Evolutionary conservation across 441 rosid species (phyloP), one percentile per base, ranked within the genome.

Genomic region (Gossypium lobatum): DNA sequence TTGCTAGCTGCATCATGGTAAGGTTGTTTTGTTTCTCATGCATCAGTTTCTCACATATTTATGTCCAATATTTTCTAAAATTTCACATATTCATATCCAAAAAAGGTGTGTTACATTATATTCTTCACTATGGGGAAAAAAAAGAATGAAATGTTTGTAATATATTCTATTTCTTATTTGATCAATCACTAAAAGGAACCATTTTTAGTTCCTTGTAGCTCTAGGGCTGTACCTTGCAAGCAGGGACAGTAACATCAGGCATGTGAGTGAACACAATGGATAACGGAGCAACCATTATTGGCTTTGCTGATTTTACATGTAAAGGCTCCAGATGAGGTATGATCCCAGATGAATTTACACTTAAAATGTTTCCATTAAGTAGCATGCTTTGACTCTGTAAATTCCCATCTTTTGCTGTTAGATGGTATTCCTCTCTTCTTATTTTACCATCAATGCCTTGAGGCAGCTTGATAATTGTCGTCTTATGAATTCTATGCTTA

Each of bases 371-470:
- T 54, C 96, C 96, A 50, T 93, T 95, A 8, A 93, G 98, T 71
- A 88, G 82, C 88, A 95, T 82, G 17, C 73, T 85, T 83, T 82
- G 98, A 87, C 96, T 91, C 31, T 91, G 98, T 78, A 93, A 72
- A 70, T 95, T 65, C 63, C 96, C 93, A 58, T 91, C 92, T 72
- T 90, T 80, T 18, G 95, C 85, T 54, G 89, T 90, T 57, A 95
- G 82, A 83, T 90, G 99, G 64, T 93, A 95, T 80, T 95, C 97
- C 72, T 91, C 93, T 83, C 99, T 87, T 45, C 61, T 77, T 65
- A 28, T 77, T 58, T 73, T 84, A 1, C 31, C 75, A 14, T 17
- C 48, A 11, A 80, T 71, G 60, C 60, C 85, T 76, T 58, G 31
- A 58, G 80, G 82, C 53, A 80, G 71, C 50, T 20, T 58, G 23